Evolutionary conservation across 1,139 yeast species (phyloP).

Genomic region (Geotrichum aggregatum): DNA sequence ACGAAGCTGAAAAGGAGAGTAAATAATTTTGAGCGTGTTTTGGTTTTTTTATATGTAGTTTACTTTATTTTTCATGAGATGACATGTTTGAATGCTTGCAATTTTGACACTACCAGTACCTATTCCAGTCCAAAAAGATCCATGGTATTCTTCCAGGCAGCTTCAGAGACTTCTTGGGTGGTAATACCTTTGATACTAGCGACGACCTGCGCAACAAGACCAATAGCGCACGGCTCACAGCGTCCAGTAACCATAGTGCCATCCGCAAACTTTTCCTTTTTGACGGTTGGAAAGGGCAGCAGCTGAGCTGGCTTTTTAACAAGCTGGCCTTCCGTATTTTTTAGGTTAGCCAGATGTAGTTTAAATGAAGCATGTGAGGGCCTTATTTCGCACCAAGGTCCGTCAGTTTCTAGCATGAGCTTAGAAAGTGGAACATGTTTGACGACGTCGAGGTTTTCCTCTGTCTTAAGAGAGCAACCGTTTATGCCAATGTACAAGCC

Average conservation of each 20-base stretch:
- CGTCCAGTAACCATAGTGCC: conserved; percentile 69
- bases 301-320: conserved; percentile 28
- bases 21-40: background rate
- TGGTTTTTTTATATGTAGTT: background rate
- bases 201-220: conserved; percentile 74
- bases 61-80: background rate
- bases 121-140: conserved; percentile 47
- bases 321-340: conserved; percentile 42
- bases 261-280: conserved; percentile 53
- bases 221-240: conserved; percentile 86
- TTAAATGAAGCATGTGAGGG: conserved; percentile 74
- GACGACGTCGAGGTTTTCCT: conserved; percentile 67
- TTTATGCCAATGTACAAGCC: conserved; percentile 79
- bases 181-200: conserved; percentile 53
- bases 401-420: conserved; percentile 85
- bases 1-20: background rate
- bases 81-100: background rate
- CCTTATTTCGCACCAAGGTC: conserved; percentile 97
- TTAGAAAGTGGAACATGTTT: conserved; percentile 60
- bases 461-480: conserved; percentile 85
- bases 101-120: too few relatives aligned
- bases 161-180: conserved; percentile 52
- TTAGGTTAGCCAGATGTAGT: conserved; percentile 32
- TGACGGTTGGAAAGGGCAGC: conserved; percentile 59
- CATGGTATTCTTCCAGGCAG: conserved; percentile 62